Base-by-base conservation (phyloP, 2,329 filamentous ascomycete species). In the Penicillium sp. region DNA sequence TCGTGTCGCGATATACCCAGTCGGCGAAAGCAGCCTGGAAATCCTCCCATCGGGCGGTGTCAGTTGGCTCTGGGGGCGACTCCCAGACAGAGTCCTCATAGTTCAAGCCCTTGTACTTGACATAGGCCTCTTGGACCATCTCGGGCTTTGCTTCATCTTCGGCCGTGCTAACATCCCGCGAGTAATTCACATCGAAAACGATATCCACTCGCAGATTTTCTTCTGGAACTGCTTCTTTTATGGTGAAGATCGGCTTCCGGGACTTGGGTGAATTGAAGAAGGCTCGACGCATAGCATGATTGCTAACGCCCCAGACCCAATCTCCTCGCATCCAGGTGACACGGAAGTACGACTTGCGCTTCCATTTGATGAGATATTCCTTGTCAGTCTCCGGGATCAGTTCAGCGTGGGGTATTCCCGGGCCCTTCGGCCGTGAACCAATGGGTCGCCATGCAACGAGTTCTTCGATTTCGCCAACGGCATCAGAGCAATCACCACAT, bases 21-120 rank as follows among this genome's bases (percentile, higher is more conserved):
- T 97, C 89, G 47, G 84, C 78, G 60, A 95, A 98, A 0, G 93
- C 91, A 11, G 77, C 74, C 39, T 83, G 75, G 58, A 94, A 98
- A 40, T 93, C 86, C 3, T 76, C 73, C 79, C 89, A 96, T 26
- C 84, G 74, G 17, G 77, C 78, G 9, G 48, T 50, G 41, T 86
- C 79, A 19, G 79, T 74, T 2, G 72, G 69, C 2, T 73, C 67
- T 0, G 91, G 91, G 0, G 89, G 87, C 2, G 78, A 75, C 54
- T 95, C 90, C 91, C 91, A 96, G 0, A 94, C 89, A 1, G 81
- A 79, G 43, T 96, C 89, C 48, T 95, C 88, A 58, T 98, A 97
- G 4, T 83, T 78, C 6, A 98, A 77, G 9, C 93, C 93, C 64
- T 94, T 88, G 64, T 90, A 97, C 62, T 98, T 98, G 68, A 94